Conservation (phyloP, 2,329 filamentous ascomycete species). For the Curvularia spicifera region DNA sequence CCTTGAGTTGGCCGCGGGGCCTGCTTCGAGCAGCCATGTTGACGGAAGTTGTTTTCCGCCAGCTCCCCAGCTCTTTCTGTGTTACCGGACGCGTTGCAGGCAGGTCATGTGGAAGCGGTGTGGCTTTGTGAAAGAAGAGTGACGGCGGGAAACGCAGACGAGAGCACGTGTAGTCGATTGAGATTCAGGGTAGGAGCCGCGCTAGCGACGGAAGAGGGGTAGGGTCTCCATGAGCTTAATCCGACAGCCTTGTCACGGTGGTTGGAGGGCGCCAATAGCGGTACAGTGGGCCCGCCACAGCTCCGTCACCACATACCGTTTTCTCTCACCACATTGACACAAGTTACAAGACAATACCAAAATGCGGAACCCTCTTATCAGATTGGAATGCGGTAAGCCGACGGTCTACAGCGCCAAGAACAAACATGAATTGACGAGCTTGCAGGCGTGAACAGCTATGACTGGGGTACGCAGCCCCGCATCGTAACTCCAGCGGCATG, state of each 20-base stretch:
- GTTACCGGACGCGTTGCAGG: conserved; percentile 15
- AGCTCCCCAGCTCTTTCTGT: conserved; percentile 18
- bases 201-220: conserved; percentile 32
- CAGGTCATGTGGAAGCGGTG: conserved; percentile 17
- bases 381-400: conserved; percentile 73
- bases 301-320: conserved; percentile 17
- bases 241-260: conserved; percentile 28
- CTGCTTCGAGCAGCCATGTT: conserved; percentile 56
- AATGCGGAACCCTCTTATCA: conserved; percentile 73
- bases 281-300: conserved; percentile 24
- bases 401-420: conserved; percentile 14
- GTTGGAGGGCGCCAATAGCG: conserved; percentile 5
- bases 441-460: conserved; percentile 95
- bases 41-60: conserved; percentile 16
- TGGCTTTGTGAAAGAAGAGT: conserved; percentile 4
- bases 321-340: conserved; percentile 19
- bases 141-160: conserved; percentile 12
- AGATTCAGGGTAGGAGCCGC: conserved; percentile 28
- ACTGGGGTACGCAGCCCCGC: conserved; percentile 73
- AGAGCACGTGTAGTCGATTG: conserved; percentile 11
- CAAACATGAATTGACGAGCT: conserved; percentile 29
- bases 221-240: conserved; percentile 29
- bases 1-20: conserved; percentile 53
- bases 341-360: conserved; percentile 15
- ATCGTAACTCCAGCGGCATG: conserved; percentile 28